Base-by-base conservation (phyloP, 257 asterid species). In the Pogostemon cablin region DNA sequence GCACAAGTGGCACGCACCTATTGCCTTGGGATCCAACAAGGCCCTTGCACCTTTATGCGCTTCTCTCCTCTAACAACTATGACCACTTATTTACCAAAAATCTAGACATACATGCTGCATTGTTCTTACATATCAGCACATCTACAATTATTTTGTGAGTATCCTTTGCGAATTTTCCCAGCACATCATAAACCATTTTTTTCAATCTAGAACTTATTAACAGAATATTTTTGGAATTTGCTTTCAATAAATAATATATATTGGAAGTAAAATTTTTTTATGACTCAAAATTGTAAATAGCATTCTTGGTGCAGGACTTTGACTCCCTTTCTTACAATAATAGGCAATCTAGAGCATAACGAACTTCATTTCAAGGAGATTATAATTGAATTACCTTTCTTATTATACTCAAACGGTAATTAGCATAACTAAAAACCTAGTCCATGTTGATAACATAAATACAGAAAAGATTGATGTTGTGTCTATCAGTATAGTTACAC, bases 241-340 rank as follows among this genome's bases (percentile, higher is more conserved):
- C 35, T 12, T 9, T 52, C 6, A 2, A 52, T 7, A 54, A 54
- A 54, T 17, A 11, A 4, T 54, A 35, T 54, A 50, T 50, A 12
- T 50, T 6, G 57, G 20, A 7, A 50, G 57, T 1, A 0, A 50
- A 15, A 7, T 50, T 8, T 54, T 20, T 54, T 15, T 37, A 54
- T 55, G 62, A 55, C 40, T 17, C 61, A 55, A 50, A 50, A 55
- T 32, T 55, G 11, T 55, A 55, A 43, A 17, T 32, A 55, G 12
- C 9, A 50, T 50, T 50, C 8, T 50, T 50, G 2, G 15, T 50
- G 56, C 15, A 50, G 56, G 15, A 50, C 25, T n/a, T 50, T 7
- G 6, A 4, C 56, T 34, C 17, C 54, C 6, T 50, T 12, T 11
- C 5, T 20, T 50, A 50, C 12, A 50, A 5, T 55, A 15, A 4